Conservation (phyloP, 345 rosid species). For the Tarenaya hassleriana region DNA sequence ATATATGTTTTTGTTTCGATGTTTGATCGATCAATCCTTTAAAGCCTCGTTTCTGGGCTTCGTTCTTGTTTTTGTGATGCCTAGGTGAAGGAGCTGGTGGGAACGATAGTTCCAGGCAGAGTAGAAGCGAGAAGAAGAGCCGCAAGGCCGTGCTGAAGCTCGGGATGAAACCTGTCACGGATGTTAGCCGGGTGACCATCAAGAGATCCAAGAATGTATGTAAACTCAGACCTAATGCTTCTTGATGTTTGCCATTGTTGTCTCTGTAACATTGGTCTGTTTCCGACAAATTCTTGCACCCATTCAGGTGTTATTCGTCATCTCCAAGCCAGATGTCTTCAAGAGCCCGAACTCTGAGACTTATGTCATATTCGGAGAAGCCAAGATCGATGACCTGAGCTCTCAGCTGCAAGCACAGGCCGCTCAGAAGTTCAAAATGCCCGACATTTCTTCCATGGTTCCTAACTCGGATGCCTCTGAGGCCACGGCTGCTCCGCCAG, state of each 20-base stretch:
- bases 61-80: background rate
- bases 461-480: constrained; percentile 46
- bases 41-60: background rate
- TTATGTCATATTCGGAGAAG: constrained; percentile 74
- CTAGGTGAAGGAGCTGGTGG: constrained; percentile 38
- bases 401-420: constrained; percentile 83
- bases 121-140: constrained; percentile 76
- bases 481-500: constrained; percentile 31
- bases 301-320: constrained; percentile 60
- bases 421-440: constrained; percentile 81
- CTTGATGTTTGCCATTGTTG: background rate
- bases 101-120: constrained; percentile 67
- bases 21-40: no score
- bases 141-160: constrained; percentile 73
- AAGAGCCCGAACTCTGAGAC: constrained; percentile 77
- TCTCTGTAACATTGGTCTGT: no score
- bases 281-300: constrained; percentile 5
- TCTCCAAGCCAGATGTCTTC: constrained; percentile 80
- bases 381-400: constrained; percentile 79
- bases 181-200: constrained; percentile 76
- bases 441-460: constrained; percentile 49
- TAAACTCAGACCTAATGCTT: background rate
- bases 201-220: constrained; percentile 67
- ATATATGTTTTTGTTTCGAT: background rate
- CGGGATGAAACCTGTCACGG: constrained; percentile 69